Conservation (phyloP, 1,284 basidiomycete species). For the Coniferiporia sulphurascens region DNA sequence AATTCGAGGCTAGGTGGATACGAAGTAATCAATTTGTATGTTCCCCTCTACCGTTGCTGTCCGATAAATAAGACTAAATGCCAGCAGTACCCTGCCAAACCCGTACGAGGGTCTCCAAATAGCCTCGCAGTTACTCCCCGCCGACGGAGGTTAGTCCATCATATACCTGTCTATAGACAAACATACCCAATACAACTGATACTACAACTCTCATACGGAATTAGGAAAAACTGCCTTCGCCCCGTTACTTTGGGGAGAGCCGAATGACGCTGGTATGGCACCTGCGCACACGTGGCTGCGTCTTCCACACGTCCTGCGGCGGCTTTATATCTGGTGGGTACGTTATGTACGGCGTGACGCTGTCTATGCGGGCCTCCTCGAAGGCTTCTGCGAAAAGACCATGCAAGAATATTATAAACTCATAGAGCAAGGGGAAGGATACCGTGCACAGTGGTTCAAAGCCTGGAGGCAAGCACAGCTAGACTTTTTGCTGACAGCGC, state of each 20-base stretch:
- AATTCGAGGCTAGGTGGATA: slow-evolving; percentile 45
- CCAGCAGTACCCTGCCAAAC: slow-evolving; percentile 34
- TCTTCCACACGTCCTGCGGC: slow-evolving; percentile 34
- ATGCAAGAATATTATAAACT: no score
- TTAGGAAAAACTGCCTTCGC: slow-evolving; percentile 33
- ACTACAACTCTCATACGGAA: background rate
- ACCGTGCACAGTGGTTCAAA: slow-evolving; percentile 38
- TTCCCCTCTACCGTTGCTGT: slow-evolving; percentile 3
- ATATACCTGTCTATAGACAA: background rate
- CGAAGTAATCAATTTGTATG: slow-evolving; percentile 46
- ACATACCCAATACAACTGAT: no score
- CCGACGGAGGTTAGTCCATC: slow-evolving; percentile 39
- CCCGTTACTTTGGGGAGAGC: slow-evolving; percentile 35
- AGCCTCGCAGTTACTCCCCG: slow-evolving; percentile 35
- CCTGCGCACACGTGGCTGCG: slow-evolving; percentile 20
- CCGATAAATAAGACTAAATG: no score
- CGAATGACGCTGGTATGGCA: slow-evolving; percentile 39
- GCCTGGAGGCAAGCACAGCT: slow-evolving; percentile 50
- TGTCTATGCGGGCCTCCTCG: slow-evolving; percentile 36
- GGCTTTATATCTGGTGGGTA: slow-evolving; percentile 33
- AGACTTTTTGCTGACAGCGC: no score
- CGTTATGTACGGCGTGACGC: slow-evolving; percentile 36
- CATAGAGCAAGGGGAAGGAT: slow-evolving; percentile 39
- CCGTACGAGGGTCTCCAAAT: slow-evolving; percentile 34
- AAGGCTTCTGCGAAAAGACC: slow-evolving; percentile 37